phyloP scores from a whole-genome alignment of 257 asterid species.

The Marsdenia floribunda region DNA sequence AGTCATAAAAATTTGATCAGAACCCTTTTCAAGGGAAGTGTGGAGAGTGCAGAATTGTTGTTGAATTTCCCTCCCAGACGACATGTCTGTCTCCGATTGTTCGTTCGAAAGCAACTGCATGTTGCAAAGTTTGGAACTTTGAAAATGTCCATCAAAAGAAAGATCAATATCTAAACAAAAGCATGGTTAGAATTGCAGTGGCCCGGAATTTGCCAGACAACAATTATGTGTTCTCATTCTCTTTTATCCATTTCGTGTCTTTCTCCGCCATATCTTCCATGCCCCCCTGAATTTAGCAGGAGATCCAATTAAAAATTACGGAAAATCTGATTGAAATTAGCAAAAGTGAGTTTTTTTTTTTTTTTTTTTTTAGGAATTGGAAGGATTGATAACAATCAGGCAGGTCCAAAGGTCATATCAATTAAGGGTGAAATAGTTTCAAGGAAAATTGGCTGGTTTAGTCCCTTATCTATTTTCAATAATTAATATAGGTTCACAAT shows the following conservation, averaged over 20 bases:
- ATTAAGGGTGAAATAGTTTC: no score
- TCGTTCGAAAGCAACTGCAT: slow-evolving; percentile 6
- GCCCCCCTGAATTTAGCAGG: not conserved
- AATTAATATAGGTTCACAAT: no score
- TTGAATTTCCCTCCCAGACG: slow-evolving; percentile 9
- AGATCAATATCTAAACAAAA: not conserved
- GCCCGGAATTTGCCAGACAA: slow-evolving; percentile 9
- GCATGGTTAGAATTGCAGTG: not conserved
- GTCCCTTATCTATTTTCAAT: no score
- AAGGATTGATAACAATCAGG: no score
- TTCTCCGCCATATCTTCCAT: slow-evolving; percentile 8
- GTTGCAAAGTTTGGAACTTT: not conserved
- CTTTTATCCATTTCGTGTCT: not conserved
- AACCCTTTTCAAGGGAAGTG: not conserved
- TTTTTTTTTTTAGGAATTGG: no score
- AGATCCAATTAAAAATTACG: not conserved
- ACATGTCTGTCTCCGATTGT: slow-evolving; percentile 16
- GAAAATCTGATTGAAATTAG: not conserved
- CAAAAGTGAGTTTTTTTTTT: not conserved
- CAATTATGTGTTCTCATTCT: not conserved
- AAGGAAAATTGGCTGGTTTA: no score
- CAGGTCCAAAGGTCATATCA: no score
- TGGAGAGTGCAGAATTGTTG: slow-evolving; percentile 2
- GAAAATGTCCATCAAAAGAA: not conserved
- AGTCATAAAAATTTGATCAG: slow-evolving; percentile 3